Percentiles rank a stretch among this genome's conserved stretches.
Evolutionary conservation across 1,284 basidiomycete species (phyloP).

Genomic region (Heliocybe sulcata): DNA sequence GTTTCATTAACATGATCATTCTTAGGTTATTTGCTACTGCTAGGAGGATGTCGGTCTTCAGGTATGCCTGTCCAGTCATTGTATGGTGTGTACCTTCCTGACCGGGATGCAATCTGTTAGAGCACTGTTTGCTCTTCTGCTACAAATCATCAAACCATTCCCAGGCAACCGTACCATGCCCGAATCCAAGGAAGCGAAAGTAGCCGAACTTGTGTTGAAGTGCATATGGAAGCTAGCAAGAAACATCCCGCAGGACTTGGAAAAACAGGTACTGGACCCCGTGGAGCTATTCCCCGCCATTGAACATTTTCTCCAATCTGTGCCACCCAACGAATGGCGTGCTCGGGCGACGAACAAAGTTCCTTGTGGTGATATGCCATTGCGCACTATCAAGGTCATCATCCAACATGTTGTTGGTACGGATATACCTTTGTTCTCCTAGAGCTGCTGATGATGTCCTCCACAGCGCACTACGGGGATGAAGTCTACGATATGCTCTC

Average conservation of each 20-base stretch:
- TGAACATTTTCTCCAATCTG: constrained; percentile 89
- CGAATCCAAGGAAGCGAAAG: constrained; percentile 79
- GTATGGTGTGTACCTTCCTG: not conserved
- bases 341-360: constrained; percentile 84
- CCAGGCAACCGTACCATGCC: constrained; percentile 57
- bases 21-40: constrained; percentile 90
- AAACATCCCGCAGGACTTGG: constrained; percentile 88
- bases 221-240: constrained; percentile 98
- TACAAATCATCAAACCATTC: constrained; percentile 86
- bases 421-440: constrained; percentile 25
- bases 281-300: constrained; percentile 90
- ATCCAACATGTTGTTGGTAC: constrained; percentile 91
- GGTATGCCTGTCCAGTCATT: constrained; percentile 33
- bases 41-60: constrained; percentile 87
- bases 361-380: constrained; percentile 94
- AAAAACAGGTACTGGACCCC: constrained; percentile 75
- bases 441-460: constrained; percentile 11
- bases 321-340: constrained; percentile 95
- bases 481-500: constrained; percentile 79
- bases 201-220: constrained; percentile 95
- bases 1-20: constrained; percentile 98
- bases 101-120: constrained; percentile 23
- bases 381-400: constrained; percentile 96
- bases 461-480: constrained; percentile 69
- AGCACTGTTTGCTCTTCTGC: constrained; percentile 76